Conservation (phyloP, 2,329 filamentous ascomycete genomes). For the Chaetomium globosum region DNA sequence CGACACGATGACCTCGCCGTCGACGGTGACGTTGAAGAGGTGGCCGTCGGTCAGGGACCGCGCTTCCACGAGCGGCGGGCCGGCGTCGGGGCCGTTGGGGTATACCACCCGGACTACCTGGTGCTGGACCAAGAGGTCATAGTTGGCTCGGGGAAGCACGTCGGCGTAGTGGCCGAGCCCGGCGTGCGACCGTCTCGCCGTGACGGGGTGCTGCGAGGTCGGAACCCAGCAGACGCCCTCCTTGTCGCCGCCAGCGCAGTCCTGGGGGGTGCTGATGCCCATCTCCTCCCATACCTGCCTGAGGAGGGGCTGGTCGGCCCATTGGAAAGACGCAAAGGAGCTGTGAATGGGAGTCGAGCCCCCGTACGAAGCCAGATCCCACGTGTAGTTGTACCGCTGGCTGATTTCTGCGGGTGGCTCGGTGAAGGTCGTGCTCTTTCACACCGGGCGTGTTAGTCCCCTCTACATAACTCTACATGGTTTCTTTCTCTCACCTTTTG, state of each 20-base stretch:
- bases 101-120: slow-evolving; percentile 37
- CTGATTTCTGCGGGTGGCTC: slow-evolving; percentile 33
- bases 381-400: slow-evolving; percentile 33
- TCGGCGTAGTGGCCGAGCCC: slow-evolving; percentile 40
- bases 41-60: slow-evolving; percentile 32
- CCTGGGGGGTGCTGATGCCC: slow-evolving; percentile 34
- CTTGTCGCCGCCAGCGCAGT: slow-evolving; percentile 41
- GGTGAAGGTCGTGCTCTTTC: slow-evolving; percentile 41
- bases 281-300: slow-evolving; percentile 34
- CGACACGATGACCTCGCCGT: slow-evolving; percentile 47
- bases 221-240: slow-evolving; percentile 42
- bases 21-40: slow-evolving; percentile 28
- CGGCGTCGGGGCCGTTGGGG: slow-evolving; percentile 18
- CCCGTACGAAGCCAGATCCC: slow-evolving; percentile 37
- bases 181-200: slow-evolving; percentile 39
- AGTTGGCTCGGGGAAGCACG: slow-evolving; percentile 34
- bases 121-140: slow-evolving; percentile 38
- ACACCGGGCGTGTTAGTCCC: not conserved
- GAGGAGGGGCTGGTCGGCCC: slow-evolving; percentile 37
- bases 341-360: slow-evolving; percentile 41
- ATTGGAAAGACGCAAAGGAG: slow-evolving; percentile 42
- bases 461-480: not conserved
- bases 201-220: slow-evolving; percentile 39
- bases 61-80: slow-evolving; percentile 30
- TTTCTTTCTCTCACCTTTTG: slow-evolving; percentile 39